Base-by-base conservation (phyloP, 2,329 filamentous ascomycete genomes). In the Eurotiales sp. region DNA sequence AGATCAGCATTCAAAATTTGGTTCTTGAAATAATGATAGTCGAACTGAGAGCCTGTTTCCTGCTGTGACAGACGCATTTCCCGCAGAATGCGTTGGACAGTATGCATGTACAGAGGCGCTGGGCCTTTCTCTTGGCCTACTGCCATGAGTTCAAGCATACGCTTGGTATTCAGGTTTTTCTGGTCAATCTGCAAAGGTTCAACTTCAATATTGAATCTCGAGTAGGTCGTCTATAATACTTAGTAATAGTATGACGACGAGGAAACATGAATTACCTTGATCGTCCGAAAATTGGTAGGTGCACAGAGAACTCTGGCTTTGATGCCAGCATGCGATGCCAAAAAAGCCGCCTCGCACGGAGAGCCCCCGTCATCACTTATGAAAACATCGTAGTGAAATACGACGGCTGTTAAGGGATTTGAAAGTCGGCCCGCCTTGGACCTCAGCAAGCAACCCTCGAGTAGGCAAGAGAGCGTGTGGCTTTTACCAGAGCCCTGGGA, bases 401-500 rank as follows among this genome's bases (percentile, higher is more conserved):
- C 74, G 1, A 84, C 57, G 0, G 73, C 79, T 0, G 78, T 71
- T 0, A 83, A 65, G 1, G 79, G 78, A 2, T 66, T 65, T 0
- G 68, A 59, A 0, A 83, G 63, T 2, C 61, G 64, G 0, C 76
- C 77, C 2, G 64, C 55, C 1, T 64, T 66, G 0, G 61, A 54
- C 12, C 2, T 23, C 6, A 73, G 47, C 1, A 75, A 61, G 1
- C 61, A 58, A 21, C 68, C 67, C 40, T 81, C 81, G 0, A 85
- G 67, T 39, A 85, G 67, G 57, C 77, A 82, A 0, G 79, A 77
- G 1, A 84, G 66, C 0, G 81, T 84, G 53, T 85, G 79, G 17
- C 76, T 80, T 59, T 85, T 85, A 0, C 83, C 82, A 34, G 76
- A 79, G 0, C 82, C 82, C 58, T 85, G 82, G 1, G 77, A 78